Evolutionary conservation across 805 yeast species (phyloP).

Genomic region (Middelhovenomyces tepae): DNA sequence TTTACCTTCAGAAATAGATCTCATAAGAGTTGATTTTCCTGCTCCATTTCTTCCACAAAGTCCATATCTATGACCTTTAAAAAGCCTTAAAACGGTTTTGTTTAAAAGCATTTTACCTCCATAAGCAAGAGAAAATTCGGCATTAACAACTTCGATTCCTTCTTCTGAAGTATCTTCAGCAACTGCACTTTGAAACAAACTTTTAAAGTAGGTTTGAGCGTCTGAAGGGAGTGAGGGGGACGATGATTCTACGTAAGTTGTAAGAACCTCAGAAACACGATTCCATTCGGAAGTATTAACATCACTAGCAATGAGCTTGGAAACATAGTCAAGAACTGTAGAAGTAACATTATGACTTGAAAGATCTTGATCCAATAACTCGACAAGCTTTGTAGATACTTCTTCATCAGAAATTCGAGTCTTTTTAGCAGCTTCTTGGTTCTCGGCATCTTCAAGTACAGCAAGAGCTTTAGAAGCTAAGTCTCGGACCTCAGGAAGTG

Average conservation of each 20-base stretch:
- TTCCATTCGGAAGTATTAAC: conserved; percentile 33
- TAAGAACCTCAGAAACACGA: conserved; percentile 25
- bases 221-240: too few relatives aligned
- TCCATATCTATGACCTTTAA: conserved; percentile 96
- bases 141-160: conserved; percentile 85
- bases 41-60: conserved; percentile 98
- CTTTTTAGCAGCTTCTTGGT: conserved; percentile 62
- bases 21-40: conserved; percentile 95
- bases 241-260: conserved; percentile 25
- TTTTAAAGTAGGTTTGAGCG: too few relatives aligned
- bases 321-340: conserved; percentile 24
- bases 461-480: conserved; percentile 77
- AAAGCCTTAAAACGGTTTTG: conserved; percentile 78
- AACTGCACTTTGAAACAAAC: conserved; percentile 33
- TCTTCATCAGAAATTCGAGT: conserved; percentile 58
- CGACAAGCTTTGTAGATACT: conserved; percentile 34
- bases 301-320: conserved; percentile 22
- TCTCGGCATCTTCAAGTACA: conserved; percentile 76
- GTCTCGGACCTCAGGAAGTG: conserved; percentile 93
- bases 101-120: conserved; percentile 95
- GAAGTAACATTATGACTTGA: conserved; percentile 33
- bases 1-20: conserved; percentile 94
- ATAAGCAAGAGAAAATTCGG: conserved; percentile 92
- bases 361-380: conserved; percentile 29
- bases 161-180: conserved; percentile 58